Base-by-base conservation (phyloP, 1,139 yeast species). In the Lizanozyma gosingica region DNA sequence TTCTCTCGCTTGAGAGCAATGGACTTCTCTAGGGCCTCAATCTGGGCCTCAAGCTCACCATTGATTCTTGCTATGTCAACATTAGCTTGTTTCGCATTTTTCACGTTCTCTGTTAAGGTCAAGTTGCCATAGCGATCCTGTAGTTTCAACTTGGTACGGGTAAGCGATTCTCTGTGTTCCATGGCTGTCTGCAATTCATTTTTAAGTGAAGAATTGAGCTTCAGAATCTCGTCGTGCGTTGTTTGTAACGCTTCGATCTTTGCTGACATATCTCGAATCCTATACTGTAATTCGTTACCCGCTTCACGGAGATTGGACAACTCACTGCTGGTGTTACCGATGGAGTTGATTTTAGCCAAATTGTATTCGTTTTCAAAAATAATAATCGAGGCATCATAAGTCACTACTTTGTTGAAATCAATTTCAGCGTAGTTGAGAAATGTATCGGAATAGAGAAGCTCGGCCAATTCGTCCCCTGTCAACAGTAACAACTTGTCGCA, bases 351-450 rank as follows among this genome's bases (percentile, higher is more conserved):
- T 43, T 64, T 63, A 29, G 67, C 58, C 41, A 70, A 54, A 41
- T 67, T 67, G 48, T 56, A 69, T 45, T 69, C 75, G 47, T 70
- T 70, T 45, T 70, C 76, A 47, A 63, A 69, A 45, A 60, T 63
- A 44, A 69, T 59, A 14, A 69, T 49, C 14, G 56, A 44, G 1
- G 68, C 65, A 40, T 62, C 57, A 18, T 47, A 46, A 14, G 46
- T 38, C 27, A 65, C 44, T 1, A 62, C 47, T 3, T 46, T 48
- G 1, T 38, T 41, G 39, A 59, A 47, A 15, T 50, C 38, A 1
- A 35, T 29, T 9, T 53, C 56, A 2, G 44, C 43, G 1, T 64
- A 54, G 29, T 46, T 41, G 14, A 69, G 41, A 38, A 47, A 65
- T 6, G 11, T 11, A 22, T 22, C 29, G 29, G 29, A 22, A 22